Evolutionary conservation across 2,329 filamentous ascomycete species (phyloP), one percentile per base, ranked within the genome.

Genomic region (Blastomyces emzantsi): DNA sequence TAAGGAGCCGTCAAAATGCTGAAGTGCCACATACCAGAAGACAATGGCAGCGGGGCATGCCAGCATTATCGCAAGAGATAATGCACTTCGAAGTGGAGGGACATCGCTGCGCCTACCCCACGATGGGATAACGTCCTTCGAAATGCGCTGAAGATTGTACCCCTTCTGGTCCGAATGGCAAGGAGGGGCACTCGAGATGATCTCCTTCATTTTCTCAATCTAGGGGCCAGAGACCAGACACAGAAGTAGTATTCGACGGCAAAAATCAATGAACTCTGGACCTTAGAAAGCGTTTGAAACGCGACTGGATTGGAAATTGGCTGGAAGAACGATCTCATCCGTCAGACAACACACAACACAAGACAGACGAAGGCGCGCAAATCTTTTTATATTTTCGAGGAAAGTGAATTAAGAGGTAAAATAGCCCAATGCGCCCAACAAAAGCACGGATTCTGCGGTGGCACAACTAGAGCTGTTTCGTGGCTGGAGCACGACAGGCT

Each of bases 1-100:
- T 2, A 71, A 62, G 36, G 68, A 70, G 39, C 69, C 70, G 22
- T 69, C 57, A 60, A 70, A 71, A 59, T 69, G 62, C 33, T 68
- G 63, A 30, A 72, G 66, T 11, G 67, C 63, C 25, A 70, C 64
- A 43, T 66, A 68, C 30, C 65, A 64, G 22, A 69, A 63, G 41
- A 71, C 55, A 19, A 69, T 67, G n/a, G 70, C 47, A 33, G 67
- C 36, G 8, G 71, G 71, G 49, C 67, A 69, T 41, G 69, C 56
- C 28, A 65, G 49, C 62, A 72, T 68, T 60, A 72, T 68, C 22
- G 59, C 55, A 30, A 63, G 61, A 41, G 60, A 63, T 19, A 51
- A 43, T 41, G 17, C n/a, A 15, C 51, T 39, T 15, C 28, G 51
- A 52, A 62, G 19, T 56, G 28, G 61, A 57, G 61, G 54, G 17